These are phyloP conservation scores for Cladophialophora psammophila DNA, from an alignment of 2,329 filamentous ascomycete species.

Conservation along the genomic window DNA sequence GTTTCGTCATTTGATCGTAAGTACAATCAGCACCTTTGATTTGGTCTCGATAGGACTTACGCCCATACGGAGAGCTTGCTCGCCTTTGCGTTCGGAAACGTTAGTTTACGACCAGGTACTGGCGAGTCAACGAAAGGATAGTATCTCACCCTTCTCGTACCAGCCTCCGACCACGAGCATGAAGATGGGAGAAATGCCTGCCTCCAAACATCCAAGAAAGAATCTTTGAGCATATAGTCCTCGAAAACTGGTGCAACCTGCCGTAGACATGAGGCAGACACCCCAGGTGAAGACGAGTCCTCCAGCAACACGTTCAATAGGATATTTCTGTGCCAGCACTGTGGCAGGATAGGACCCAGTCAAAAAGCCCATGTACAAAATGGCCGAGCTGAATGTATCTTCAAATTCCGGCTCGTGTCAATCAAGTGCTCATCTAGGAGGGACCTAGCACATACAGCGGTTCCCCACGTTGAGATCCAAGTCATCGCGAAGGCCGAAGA, in stretches of 20 bases:
- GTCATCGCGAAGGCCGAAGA: constrained; percentile 54
- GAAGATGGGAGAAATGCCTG: constrained; percentile 69
- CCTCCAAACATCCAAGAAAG: constrained; percentile 67
- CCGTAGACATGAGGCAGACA: constrained; percentile 69
- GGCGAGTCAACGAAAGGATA: too few species aligned
- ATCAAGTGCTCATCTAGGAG: too few species aligned
- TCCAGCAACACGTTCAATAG: constrained; percentile 68
- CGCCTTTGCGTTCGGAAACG: constrained; percentile 42
- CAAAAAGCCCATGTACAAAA: constrained; percentile 78
- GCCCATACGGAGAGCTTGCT: constrained; percentile 69
- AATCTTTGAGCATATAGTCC: constrained; percentile 72
- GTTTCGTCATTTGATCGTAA: neutral
- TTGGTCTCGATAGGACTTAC: neutral
- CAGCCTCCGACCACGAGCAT: constrained; percentile 68
- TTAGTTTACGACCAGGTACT: too few species aligned
- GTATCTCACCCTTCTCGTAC: constrained; percentile 62
- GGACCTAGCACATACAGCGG: constrained; percentile 39
- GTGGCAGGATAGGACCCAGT: constrained; percentile 76
- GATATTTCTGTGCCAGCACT: constrained; percentile 72
- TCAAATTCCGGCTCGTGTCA: constrained; percentile 49
- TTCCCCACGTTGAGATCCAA: constrained; percentile 50
- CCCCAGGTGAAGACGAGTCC: constrained; percentile 71
- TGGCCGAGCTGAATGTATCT: constrained; percentile 41
- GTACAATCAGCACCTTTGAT: too few species aligned
- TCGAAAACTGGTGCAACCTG: constrained; percentile 67